phyloP scores from a whole-genome alignment of 179 eudicot species.

The Silene vulgaris region DNA sequence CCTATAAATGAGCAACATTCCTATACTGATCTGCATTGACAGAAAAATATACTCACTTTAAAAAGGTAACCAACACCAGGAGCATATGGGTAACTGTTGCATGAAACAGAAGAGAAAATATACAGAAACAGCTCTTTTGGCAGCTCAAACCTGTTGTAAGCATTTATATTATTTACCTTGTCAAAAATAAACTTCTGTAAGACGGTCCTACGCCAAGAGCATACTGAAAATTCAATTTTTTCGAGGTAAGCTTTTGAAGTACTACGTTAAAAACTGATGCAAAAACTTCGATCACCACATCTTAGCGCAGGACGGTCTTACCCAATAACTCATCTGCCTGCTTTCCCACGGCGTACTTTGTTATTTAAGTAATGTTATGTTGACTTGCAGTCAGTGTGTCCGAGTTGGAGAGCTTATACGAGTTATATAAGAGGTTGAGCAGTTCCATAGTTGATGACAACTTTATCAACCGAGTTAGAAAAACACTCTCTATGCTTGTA shows the following conservation, averaged over 20 bases:
- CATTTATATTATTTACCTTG: not conserved
- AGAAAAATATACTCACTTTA: not conserved
- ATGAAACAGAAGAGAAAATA: not conserved
- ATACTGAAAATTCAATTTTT: no score
- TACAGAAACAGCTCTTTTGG: not conserved
- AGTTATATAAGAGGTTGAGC: not conserved
- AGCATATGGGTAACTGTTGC: slow-evolving; percentile 6
- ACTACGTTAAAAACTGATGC: no score
- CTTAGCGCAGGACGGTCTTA: not conserved
- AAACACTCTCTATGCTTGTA: not conserved
- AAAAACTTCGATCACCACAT: not conserved
- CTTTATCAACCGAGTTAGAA: slow-evolving; percentile 39
- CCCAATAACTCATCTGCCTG: slow-evolving; percentile 5
- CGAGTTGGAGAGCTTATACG: not conserved
- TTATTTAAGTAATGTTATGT: not conserved
- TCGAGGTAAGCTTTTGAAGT: no score
- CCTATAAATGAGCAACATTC: not conserved
- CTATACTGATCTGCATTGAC: not conserved
- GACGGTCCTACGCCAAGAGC: not conserved
- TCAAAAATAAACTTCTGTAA: not conserved
- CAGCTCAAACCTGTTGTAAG: slow-evolving; percentile 11
- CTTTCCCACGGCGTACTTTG: not conserved
- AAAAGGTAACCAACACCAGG: not conserved
- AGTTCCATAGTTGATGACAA: slow-evolving; percentile 13
- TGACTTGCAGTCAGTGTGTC: slow-evolving; percentile 10